Percentiles rank a stretch among this genome's conserved stretches.
Evolutionary conservation across 768 basidiomycete genomes (phyloP).

Genomic region (Mycena amicta): DNA sequence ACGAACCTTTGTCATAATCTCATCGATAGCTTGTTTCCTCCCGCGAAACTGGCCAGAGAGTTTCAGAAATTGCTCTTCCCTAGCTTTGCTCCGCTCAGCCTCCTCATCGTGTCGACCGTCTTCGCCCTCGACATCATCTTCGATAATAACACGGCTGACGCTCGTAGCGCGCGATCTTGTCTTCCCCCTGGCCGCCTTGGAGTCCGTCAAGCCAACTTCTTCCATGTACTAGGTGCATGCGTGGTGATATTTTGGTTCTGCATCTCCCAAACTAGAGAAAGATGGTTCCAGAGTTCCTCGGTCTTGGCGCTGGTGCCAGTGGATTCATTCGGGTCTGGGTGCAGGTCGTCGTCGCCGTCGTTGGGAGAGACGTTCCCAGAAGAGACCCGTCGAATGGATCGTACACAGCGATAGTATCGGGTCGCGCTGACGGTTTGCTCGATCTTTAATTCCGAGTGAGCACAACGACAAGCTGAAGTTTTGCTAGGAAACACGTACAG

Average conservation of each 20-base stretch:
- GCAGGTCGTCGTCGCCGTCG: conserved; percentile 17
- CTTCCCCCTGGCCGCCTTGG: conserved; percentile 41
- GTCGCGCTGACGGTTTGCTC: too few relatives aligned
- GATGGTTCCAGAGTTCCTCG: conserved; percentile 74
- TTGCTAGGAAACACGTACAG: too few relatives aligned
- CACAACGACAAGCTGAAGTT: too few relatives aligned
- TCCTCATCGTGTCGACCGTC: conserved; percentile 56
- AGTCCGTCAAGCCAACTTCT: conserved; percentile 48
- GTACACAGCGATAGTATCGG: conserved; percentile 29
- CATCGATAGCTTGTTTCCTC: conserved; percentile 66
- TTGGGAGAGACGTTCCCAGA: conserved; percentile 38
- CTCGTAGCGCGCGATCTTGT: conserved; percentile 20
- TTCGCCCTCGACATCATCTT: conserved; percentile 46
- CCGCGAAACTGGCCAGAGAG: conserved; percentile 71
- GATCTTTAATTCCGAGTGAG: too few relatives aligned
- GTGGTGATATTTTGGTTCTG: conserved; percentile 74
- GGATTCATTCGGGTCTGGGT: conserved; percentile 18
- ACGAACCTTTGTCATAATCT: conserved; percentile 73
- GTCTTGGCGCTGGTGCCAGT: conserved; percentile 55
- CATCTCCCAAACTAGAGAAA: conserved; percentile 69
- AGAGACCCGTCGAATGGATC: conserved; percentile 54
- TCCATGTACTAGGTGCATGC: conserved; percentile 80
- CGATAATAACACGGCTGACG: conserved; percentile 28
- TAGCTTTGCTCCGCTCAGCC: conserved; percentile 52
- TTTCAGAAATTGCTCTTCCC: conserved; percentile 70